These are phyloP conservation scores for Halophytophthora polymorphica DNA, from an alignment of 352 stramenopile species.

Conservation along the genomic window DNA sequence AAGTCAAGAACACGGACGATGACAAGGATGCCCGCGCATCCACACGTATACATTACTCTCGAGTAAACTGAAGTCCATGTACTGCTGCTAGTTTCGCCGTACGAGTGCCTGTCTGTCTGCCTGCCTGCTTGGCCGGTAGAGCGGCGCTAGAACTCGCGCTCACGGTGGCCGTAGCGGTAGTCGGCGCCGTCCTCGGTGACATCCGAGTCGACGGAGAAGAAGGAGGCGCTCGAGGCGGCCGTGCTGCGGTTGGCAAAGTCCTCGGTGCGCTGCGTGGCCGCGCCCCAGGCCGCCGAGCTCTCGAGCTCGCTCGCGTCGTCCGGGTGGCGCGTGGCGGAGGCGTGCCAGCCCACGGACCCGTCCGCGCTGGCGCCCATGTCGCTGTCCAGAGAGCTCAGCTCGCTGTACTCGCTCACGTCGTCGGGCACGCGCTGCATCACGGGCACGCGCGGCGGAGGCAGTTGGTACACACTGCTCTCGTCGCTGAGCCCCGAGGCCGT, in stretches of 20 bases:
- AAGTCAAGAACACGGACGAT: no score
- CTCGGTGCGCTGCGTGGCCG: slow-evolving; percentile 23
- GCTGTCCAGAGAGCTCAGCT: no score
- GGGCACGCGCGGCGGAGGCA: no score
- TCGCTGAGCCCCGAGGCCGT: slow-evolving; percentile 2
- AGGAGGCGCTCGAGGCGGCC: slow-evolving; percentile 26
- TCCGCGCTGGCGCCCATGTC: no score
- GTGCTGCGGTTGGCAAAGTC: slow-evolving; percentile 21
- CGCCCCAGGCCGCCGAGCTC: slow-evolving; percentile 23
- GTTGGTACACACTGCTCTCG: neutral
- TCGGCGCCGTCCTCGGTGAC: slow-evolving; percentile 18
- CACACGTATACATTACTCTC: no score
- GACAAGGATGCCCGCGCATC: no score
- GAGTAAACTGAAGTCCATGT: no score
- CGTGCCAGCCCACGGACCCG: no score
- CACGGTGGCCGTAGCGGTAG: slow-evolving; percentile 12
- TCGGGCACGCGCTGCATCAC: no score
- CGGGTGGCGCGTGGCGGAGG: no score
- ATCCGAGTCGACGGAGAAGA: slow-evolving; percentile 39
- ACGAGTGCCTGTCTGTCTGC: neutral
- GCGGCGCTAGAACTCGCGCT: slow-evolving; percentile 37
- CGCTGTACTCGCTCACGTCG: no score
- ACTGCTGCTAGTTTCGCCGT: no score
- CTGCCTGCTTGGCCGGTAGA: slow-evolving; percentile 3
- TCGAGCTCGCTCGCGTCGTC: slow-evolving; percentile 11